phyloP scores from a whole-genome alignment of 1,139 yeast genomes.

The Candida tropicalis region DNA sequence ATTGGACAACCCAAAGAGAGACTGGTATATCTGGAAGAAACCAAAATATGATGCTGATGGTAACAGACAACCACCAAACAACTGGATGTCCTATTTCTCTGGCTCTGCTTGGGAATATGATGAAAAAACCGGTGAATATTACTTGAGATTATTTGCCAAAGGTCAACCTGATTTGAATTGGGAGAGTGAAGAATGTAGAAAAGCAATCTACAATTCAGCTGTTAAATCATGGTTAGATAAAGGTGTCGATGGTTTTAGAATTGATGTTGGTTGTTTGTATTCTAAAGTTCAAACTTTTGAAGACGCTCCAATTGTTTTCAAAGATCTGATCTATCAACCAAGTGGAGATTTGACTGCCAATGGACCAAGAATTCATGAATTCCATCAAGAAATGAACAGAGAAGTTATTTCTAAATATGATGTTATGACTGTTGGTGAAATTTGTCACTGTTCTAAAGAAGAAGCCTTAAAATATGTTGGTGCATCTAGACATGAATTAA shows the following conservation, averaged over 20 bases:
- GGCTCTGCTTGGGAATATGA: slow-evolving; percentile 62
- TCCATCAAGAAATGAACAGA: slow-evolving; percentile 53
- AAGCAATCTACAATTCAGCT: slow-evolving; percentile 53
- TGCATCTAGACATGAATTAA: slow-evolving; percentile 51
- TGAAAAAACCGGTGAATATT: slow-evolving; percentile 54
- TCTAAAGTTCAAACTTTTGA: slow-evolving; percentile 50
- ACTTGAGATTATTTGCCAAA: slow-evolving; percentile 52
- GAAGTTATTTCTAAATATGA: slow-evolving; percentile 51
- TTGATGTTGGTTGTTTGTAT: slow-evolving; percentile 56
- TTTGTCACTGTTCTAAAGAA: slow-evolving; percentile 45
- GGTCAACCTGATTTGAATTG: slow-evolving; percentile 63
- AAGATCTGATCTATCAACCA: slow-evolving; percentile 45
- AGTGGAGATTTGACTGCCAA: slow-evolving; percentile 32
- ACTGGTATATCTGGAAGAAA: slow-evolving; percentile 63
- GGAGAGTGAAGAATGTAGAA: slow-evolving; percentile 55
- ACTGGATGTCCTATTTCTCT: slow-evolving; percentile 55
- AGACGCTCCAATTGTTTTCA: slow-evolving; percentile 51
- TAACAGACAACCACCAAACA: slow-evolving; percentile 55
- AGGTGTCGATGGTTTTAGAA: slow-evolving; percentile 62
- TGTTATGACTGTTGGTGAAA: slow-evolving; percentile 61
- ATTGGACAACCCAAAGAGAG: slow-evolving; percentile 55
- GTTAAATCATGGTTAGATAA: slow-evolving; percentile 56
- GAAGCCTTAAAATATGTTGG: slow-evolving; percentile 50
- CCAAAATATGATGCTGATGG: slow-evolving; percentile 50
- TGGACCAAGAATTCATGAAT: slow-evolving; percentile 61